phyloP scores from a whole-genome alignment of 495 filamentous ascomycete species.

The Penicillium bovifimosum region DNA sequence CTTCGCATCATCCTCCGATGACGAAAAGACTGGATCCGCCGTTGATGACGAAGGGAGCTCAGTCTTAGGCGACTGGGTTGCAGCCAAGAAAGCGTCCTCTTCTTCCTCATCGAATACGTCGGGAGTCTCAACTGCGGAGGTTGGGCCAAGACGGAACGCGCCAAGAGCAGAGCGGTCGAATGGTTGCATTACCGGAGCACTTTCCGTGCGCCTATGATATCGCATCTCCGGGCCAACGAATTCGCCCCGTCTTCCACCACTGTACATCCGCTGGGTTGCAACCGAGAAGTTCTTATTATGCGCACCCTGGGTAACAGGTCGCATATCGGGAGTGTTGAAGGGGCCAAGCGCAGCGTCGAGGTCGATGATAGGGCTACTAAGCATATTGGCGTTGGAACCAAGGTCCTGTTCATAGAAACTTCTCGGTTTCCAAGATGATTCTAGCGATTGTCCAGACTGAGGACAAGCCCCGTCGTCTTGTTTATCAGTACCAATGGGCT shows the following conservation, averaged over 20 bases:
- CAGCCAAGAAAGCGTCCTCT: constrained; percentile 60
- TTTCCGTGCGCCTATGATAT: constrained; percentile 86
- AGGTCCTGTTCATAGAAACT: constrained; percentile 40
- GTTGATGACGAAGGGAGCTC: constrained; percentile 2
- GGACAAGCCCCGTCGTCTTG: constrained; percentile 20
- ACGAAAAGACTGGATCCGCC: constrained; percentile 1
- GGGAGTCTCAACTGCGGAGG: constrained; percentile 61
- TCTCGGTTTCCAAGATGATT: constrained; percentile 44
- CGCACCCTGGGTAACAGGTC: constrained; percentile 33
- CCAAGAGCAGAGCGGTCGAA: constrained; percentile 65
- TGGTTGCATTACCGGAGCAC: constrained; percentile 81
- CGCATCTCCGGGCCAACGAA: constrained; percentile 80
- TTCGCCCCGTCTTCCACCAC: constrained; percentile 65
- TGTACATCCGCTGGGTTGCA: constrained; percentile 78
- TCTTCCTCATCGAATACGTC: constrained; percentile 98
- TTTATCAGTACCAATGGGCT: constrained; percentile 19
- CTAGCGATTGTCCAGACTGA: constrained; percentile 24
- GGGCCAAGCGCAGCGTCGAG: constrained; percentile 93
- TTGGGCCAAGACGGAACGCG: constrained; percentile 60
- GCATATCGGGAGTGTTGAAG: constrained; percentile 71
- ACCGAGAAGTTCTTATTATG: constrained; percentile 54
- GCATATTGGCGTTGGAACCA: constrained; percentile 47
- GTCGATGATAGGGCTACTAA: constrained; percentile 76
- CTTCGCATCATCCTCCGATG: constrained; percentile 23
- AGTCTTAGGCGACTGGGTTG: constrained; percentile 28